Percentiles rank a stretch among this genome's conserved stretches.
Evolutionary conservation across 768 basidiomycete genomes (phyloP).

Genomic region (Mycena venus): DNA sequence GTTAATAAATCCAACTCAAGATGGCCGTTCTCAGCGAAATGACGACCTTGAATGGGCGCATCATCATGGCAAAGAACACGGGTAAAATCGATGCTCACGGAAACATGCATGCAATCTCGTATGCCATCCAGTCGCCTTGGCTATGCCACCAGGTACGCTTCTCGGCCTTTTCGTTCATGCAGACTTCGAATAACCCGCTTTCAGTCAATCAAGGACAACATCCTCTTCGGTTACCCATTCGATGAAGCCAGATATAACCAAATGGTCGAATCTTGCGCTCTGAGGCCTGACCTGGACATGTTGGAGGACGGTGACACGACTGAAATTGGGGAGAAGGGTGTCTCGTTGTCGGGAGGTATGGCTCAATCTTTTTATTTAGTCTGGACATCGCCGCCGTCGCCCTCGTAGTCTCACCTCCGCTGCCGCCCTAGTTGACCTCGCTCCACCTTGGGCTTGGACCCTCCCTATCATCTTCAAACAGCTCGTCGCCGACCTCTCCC

Average conservation of each 20-base stretch:
- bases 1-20: slow-evolving; percentile 53
- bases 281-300: slow-evolving; percentile 86
- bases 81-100: too few species aligned
- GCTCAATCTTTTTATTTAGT: too few species aligned
- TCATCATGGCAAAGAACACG: too few species aligned
- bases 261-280: slow-evolving; percentile 84
- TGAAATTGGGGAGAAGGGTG: slow-evolving; percentile 81
- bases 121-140: slow-evolving; percentile 82
- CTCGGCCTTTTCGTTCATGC: too few species aligned
- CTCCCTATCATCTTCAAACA: too few species aligned
- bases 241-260: slow-evolving; percentile 81
- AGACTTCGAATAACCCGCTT: not conserved
- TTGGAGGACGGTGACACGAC: slow-evolving; percentile 90
- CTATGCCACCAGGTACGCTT: slow-evolving; percentile 59
- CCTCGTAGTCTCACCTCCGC: too few species aligned
- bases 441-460: too few species aligned
- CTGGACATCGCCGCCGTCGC: too few species aligned
- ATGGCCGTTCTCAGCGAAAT: slow-evolving; percentile 83
- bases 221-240: slow-evolving; percentile 80
- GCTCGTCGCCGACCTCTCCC: too few species aligned
- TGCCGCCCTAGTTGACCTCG: too few species aligned
- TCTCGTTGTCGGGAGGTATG: slow-evolving; percentile 56
- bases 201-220: slow-evolving; percentile 84
- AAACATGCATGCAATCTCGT: slow-evolving; percentile 73
- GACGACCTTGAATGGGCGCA: too few species aligned